A percentile compares a stretch with the other conserved stretches of the same genome.
phyloP scores from a whole-genome alignment of 345 rosid genomes.

The Eucalyptus marginata region DNA sequence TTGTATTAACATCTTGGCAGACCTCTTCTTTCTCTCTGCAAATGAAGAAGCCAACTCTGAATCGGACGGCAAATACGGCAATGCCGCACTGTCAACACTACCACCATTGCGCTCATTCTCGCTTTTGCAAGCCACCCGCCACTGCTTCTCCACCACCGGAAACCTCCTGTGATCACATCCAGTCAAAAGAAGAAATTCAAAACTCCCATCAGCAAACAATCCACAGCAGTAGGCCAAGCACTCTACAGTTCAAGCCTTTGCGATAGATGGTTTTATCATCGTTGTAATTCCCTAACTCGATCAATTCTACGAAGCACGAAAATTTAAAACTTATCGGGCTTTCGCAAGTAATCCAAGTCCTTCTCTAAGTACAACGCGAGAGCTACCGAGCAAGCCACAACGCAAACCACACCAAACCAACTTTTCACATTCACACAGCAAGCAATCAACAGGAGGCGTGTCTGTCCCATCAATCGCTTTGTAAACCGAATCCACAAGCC shows the following conservation, averaged over 20 bases:
- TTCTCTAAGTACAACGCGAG: not conserved
- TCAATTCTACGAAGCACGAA: not conserved
- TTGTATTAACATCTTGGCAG: not conserved
- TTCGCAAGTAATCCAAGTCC: not conserved
- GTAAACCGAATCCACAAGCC: not conserved
- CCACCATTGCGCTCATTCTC: slow-evolving; percentile 16
- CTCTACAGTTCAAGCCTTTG: not conserved
- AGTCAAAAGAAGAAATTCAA: not conserved
- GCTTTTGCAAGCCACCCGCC: slow-evolving; percentile 52
- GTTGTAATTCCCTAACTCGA: not conserved
- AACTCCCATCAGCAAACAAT: not conserved
- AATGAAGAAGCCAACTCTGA: slow-evolving; percentile 56
- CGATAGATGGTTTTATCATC: not conserved
- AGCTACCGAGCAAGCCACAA: not conserved
- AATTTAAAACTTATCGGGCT: not conserved
- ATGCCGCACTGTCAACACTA: slow-evolving; percentile 5
- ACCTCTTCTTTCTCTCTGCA: slow-evolving; percentile 56
- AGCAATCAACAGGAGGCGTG: not conserved
- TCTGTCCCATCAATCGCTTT: not conserved
- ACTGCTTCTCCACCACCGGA: slow-evolving; percentile 86
- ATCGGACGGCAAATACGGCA: slow-evolving; percentile 56
- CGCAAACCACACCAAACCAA: not conserved
- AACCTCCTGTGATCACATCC: slow-evolving; percentile 41
- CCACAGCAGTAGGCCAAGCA: not conserved
- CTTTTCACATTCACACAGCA: not conserved